phyloP scores from a whole-genome alignment of 768 basidiomycete species.

The Hebeloma cylindrosporum region DNA sequence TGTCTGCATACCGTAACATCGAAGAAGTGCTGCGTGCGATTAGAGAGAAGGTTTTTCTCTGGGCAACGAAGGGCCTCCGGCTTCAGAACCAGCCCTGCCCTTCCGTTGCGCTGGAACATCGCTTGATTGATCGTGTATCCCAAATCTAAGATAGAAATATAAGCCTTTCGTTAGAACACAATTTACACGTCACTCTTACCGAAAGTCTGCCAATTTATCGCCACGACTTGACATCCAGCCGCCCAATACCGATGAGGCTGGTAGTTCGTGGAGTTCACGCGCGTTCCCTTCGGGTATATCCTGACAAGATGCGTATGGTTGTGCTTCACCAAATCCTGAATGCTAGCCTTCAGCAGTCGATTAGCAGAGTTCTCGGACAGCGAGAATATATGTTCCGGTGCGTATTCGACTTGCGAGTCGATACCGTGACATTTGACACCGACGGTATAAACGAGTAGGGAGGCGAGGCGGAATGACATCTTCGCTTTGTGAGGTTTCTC shows the following conservation, averaged over 20 bases:
- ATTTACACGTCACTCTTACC: slow-evolving; percentile 49
- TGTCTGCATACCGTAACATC: slow-evolving; percentile 55
- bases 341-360: slow-evolving; percentile 67
- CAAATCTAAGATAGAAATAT: slow-evolving; percentile 52
- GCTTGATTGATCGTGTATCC: slow-evolving; percentile 92
- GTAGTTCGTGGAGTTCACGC: slow-evolving; percentile 85
- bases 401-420: slow-evolving; percentile 83
- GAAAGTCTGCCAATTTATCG: slow-evolving; percentile 97
- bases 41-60: slow-evolving; percentile 56
- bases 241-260: slow-evolving; percentile 90
- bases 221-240: slow-evolving; percentile 84
- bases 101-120: slow-evolving; percentile 93
- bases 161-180: background rate
- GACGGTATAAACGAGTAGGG: slow-evolving; percentile 88
- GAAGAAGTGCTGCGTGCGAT: slow-evolving; percentile 57
- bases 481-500: slow-evolving; percentile 46
- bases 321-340: slow-evolving; percentile 82
- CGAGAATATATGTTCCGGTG: slow-evolving; percentile 88
- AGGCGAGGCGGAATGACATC: slow-evolving; percentile 74
- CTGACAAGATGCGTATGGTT: slow-evolving; percentile 79
- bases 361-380: slow-evolving; percentile 83
- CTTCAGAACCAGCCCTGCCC: slow-evolving; percentile 87
- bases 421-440: slow-evolving; percentile 94
- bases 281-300: slow-evolving; percentile 81
- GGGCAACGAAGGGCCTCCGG: slow-evolving; percentile 71